Evolutionary conservation across 1,284 basidiomycete genomes (phyloP), one percentile per base, ranked within the genome.

Genomic region (Trametes polyzona): DNA sequence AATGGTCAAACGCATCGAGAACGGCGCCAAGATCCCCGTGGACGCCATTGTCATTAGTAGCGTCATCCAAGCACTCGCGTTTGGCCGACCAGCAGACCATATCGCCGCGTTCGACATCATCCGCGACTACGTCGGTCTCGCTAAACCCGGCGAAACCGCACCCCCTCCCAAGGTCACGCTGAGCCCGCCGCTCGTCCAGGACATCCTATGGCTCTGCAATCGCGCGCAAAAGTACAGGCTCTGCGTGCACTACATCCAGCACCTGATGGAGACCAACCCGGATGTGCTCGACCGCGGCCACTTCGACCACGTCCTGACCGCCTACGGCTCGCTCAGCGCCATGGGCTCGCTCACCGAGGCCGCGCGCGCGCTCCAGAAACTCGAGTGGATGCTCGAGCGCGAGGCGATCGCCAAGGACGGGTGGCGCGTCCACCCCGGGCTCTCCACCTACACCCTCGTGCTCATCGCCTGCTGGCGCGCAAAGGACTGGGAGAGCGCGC

Each of bases 301-400:
- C 65, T 73, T 89, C 58, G 81, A 86, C 55, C 79, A 83, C 52
- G 76, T 85, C 17, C 68, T 92, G 19, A 74, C 72, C 44, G 83
- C 87, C 1, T 78, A 82, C 57, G 68, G 76, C 6, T 69, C 75
- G 2, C 72, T 84, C 19, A 76, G 78, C 9, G 63, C 73, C 8
- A 73, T 75, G 16, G 71, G 67, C 23, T 59, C 67, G 12, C 40
- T 64, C 29, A 56, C 58, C 24, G 71, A 72, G 47, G 59, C 73
- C 0, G 67, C 73, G 29, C 73, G 78, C 50, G 83, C 83, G 2
- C 71, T 89, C 16, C 77, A 81, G 54, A 76, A 72, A 3, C 73
- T 92, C 16, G 79, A 88, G 64, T 88, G 86, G 84, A 84, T 86
- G 78, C 67, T 88, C 53, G 77, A 81, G 54, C 81, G 82, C 63